Evolutionary conservation across 2,329 filamentous ascomycete species (phyloP).

Genomic region (Aspergillus pseudonomiae): DNA sequence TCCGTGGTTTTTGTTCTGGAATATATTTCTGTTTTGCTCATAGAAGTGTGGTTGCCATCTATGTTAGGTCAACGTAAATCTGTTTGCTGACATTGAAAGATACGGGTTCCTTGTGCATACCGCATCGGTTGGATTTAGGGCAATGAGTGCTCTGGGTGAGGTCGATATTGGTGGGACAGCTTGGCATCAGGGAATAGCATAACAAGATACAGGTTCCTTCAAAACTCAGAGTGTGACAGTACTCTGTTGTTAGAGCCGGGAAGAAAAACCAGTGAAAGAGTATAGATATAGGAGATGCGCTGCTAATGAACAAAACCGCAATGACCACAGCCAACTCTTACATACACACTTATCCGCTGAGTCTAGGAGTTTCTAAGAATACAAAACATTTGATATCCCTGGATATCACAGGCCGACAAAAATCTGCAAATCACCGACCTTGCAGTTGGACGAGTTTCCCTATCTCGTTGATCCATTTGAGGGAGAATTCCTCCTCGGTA

Average conservation of each 20-base stretch:
- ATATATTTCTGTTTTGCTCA: neutral
- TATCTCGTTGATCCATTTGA: constrained; percentile 76
- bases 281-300: neutral
- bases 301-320: neutral
- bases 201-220: neutral
- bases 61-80: neutral
- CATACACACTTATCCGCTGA: neutral
- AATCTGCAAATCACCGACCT: constrained; percentile 22
- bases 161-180: no score
- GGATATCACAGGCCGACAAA: neutral
- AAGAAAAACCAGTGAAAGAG: neutral
- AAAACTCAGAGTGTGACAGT: neutral
- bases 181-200: neutral
- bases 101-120: neutral
- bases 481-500: constrained; percentile 81
- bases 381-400: neutral
- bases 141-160: neutral
- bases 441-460: constrained; percentile 65
- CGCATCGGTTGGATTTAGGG: neutral
- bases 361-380: neutral
- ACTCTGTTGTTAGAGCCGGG: neutral
- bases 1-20: neutral
- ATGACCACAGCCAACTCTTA: neutral
- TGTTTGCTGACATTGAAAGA: neutral
- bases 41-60: neutral